phyloP scores from a whole-genome alignment of 139 green algal genomes.

The Micromonas pusilla region DNA sequence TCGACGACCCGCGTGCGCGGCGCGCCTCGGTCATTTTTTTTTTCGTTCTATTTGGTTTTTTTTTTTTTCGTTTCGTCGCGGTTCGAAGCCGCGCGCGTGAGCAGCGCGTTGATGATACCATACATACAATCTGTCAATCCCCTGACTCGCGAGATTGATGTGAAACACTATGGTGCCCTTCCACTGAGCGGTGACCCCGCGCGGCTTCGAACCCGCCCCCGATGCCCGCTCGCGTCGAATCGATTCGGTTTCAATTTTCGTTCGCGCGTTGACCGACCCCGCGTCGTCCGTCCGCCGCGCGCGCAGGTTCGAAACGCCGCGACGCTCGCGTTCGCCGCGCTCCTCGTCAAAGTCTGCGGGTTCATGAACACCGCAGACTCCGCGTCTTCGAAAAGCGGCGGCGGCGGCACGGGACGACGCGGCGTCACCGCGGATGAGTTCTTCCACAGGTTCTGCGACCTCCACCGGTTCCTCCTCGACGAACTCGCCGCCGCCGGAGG shows the following conservation, averaged over 20 bases:
- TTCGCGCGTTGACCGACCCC: too few relatives aligned
- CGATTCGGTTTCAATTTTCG: not conserved
- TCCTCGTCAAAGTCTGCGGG: slow-evolving; percentile 64
- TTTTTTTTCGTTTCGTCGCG: not conserved
- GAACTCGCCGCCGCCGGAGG: slow-evolving; percentile 22
- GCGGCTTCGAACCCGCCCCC: too few relatives aligned
- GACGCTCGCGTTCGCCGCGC: slow-evolving; percentile 62
- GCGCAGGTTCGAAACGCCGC: slow-evolving; percentile 74
- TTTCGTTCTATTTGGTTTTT: not conserved
- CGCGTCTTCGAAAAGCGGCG: not conserved
- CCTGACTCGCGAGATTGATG: too few relatives aligned
- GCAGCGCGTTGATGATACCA: too few relatives aligned
- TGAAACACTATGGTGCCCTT: too few relatives aligned
- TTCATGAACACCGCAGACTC: slow-evolving; percentile 59
- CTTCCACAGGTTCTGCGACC: slow-evolving; percentile 66
- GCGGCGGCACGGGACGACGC: slow-evolving; percentile 28
- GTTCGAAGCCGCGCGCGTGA: too few relatives aligned
- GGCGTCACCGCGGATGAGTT: slow-evolving; percentile 65
- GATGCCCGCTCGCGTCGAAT: too few relatives aligned
- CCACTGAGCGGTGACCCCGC: too few relatives aligned
- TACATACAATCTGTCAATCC: too few relatives aligned
- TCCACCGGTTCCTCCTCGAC: slow-evolving; percentile 67
- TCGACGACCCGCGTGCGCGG: too few relatives aligned
- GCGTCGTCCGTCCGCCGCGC: too few relatives aligned
- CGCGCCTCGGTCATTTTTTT: not conserved